Base-by-base conservation (phyloP, 2,329 filamentous ascomycete genomes). In the Clarireedia paspali region DNA sequence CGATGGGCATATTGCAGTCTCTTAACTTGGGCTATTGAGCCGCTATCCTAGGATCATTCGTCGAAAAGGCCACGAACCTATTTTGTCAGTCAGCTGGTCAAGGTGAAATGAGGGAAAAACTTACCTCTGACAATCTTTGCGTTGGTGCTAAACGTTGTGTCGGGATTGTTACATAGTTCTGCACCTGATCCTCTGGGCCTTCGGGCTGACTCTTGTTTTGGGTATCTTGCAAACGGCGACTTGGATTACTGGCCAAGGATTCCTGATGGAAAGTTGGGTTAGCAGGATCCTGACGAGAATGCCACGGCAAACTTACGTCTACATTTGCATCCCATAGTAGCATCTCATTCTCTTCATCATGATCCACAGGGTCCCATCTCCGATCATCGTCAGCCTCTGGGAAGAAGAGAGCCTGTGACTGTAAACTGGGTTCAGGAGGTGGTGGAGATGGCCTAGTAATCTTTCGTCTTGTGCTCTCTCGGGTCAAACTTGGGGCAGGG, bases 291-390 rank as follows among this genome's bases (percentile, higher is more conserved):
- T 10, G 5, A 44, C 59, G 40, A 20, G 24, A 46, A 46, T 4
- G 23, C 38, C 5, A 27, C 23, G 12, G 23, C 10, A 34, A 48
- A 70, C 77, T 75, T 71, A 86, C 84, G 60, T 78, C 76, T 48
- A 78, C 81, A 65, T 80, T 87, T 51, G 84, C 78, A 70, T 91
- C 86, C 88, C 88, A 92, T 39, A 84, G 85, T 46, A 91, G 72
- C 63, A 84, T 83, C 50, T 84, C 82, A 60, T 83, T 80, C 30
- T 85, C 84, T 6, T 82, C 81, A 12, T 85, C 82, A 23, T 80
- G 83, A 52, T 82, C 78, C 2, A 87, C 76, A 2, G 88, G 87
- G 61, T 90, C 85, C 88, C 88, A 92, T 54, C 76, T 74, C 46
- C 79, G 76, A 59, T 89, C 86, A 24, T 89, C 85, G 30, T 89